A percentile compares a stretch with the other conserved stretches of the same genome.
phyloP scores from a whole-genome alignment of 1,139 yeast genomes.

The Lodderomyces oxycetoniae region DNA sequence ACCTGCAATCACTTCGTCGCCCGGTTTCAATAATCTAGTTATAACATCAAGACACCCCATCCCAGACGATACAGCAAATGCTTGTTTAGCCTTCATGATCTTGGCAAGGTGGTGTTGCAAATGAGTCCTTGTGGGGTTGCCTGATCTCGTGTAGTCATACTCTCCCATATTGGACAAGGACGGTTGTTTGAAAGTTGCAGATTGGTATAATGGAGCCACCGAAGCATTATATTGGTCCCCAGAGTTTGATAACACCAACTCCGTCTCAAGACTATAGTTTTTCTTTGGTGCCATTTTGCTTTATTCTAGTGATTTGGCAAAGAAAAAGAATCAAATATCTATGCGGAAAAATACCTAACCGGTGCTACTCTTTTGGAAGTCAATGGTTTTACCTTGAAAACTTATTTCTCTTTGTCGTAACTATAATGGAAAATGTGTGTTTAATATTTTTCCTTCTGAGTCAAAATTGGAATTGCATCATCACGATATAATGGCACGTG shows the following conservation, averaged over 20 bases:
- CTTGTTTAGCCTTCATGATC: conserved; percentile 68
- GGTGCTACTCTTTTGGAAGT: no score
- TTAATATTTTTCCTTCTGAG: no score
- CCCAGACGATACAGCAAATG: conserved; percentile 82
- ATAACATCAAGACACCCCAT: conserved; percentile 91
- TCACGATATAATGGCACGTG: conserved; percentile 1
- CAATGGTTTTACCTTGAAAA: no score
- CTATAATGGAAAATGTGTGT: no score
- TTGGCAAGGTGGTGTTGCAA: conserved; percentile 73
- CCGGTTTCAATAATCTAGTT: conserved; percentile 64
- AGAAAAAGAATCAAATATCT: no score
- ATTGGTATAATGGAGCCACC: conserved; percentile 83
- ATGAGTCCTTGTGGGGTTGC: conserved; percentile 85
- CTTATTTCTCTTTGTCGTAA: no score
- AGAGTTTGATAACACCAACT: conserved; percentile 62
- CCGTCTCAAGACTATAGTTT: conserved; percentile 58
- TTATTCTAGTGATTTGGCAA: background rate
- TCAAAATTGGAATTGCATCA: conserved; percentile 3
- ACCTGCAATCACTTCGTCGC: conserved; percentile 87
- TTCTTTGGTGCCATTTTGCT: conserved; percentile 25
- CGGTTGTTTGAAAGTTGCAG: conserved; percentile 87
- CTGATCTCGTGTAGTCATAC: conserved; percentile 91
- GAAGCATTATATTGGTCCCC: conserved; percentile 77
- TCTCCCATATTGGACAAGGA: conserved; percentile 74
- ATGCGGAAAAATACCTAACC: no score